Conservation (phyloP, 2,329 filamentous ascomycete genomes). For the Coniochaeta prunicola region DNA sequence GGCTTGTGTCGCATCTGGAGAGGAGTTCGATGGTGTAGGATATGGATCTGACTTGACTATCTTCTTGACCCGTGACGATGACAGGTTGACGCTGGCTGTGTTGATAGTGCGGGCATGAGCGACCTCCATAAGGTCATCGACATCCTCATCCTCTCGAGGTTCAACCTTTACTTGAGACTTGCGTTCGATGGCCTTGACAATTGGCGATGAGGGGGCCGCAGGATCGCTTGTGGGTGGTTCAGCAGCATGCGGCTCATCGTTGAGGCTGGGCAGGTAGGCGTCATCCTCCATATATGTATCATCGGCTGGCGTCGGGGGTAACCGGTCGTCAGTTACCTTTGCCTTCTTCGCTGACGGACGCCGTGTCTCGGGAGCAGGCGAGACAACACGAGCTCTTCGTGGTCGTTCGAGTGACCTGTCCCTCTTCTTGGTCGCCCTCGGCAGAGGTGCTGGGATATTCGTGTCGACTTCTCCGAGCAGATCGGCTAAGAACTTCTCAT, state of each 20-base stretch:
- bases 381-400: slow-evolving; percentile 72
- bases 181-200: slow-evolving; percentile 68
- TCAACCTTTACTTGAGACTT: slow-evolving; percentile 49
- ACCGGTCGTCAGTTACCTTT: slow-evolving; percentile 43
- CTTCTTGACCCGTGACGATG: slow-evolving; percentile 72
- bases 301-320: slow-evolving; percentile 40
- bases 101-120: slow-evolving; percentile 66
- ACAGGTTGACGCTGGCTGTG: slow-evolving; percentile 72
- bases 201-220: slow-evolving; percentile 72
- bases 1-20: slow-evolving; percentile 50
- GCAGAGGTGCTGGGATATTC: slow-evolving; percentile 51
- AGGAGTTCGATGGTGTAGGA: slow-evolving; percentile 69
- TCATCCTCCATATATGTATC: slow-evolving; percentile 46
- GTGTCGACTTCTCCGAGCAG: slow-evolving; percentile 83
- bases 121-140: slow-evolving; percentile 82
- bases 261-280: slow-evolving; percentile 44
- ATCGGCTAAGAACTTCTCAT: slow-evolving; percentile 78
- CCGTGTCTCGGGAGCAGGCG: slow-evolving; percentile 56
- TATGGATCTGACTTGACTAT: slow-evolving; percentile 59
- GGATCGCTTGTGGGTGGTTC: slow-evolving; percentile 78
- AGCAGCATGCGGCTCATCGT: slow-evolving; percentile 48
- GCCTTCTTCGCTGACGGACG: slow-evolving; percentile 49
- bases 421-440: slow-evolving; percentile 52
- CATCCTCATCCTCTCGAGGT: slow-evolving; percentile 63
- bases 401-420: slow-evolving; percentile 64